These are phyloP conservation scores for Pseudocercospora fuligena DNA, from an alignment of 2,329 filamentous ascomycete species.

Conservation along the genomic window DNA sequence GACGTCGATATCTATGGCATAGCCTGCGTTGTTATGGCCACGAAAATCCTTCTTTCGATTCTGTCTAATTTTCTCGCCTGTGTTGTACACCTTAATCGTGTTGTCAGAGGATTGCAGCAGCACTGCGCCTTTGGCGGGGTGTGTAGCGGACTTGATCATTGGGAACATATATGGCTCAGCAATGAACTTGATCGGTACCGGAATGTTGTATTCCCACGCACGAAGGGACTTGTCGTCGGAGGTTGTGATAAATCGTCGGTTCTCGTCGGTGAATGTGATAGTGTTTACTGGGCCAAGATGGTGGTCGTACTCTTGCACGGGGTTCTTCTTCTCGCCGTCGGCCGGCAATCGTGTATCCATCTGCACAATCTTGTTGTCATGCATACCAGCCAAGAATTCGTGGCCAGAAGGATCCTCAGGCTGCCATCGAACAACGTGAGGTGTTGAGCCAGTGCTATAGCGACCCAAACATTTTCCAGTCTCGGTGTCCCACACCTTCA, in stretches of 20 bases:
- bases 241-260: constrained; percentile 95
- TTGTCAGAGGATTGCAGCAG: constrained; percentile 94
- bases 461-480: constrained; percentile 85
- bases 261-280: constrained; percentile 92
- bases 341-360: constrained; percentile 77
- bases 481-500: constrained; percentile 98
- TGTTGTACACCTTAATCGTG: constrained; percentile 93
- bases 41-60: constrained; percentile 97
- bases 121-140: constrained; percentile 91
- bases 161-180: constrained; percentile 98
- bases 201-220: constrained; percentile 98
- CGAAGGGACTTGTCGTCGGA: constrained; percentile 95
- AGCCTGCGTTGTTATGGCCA: constrained; percentile 94
- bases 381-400: constrained; percentile 96
- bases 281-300: constrained; percentile 98
- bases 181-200: constrained; percentile 97
- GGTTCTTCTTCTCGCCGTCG: constrained; percentile 57
- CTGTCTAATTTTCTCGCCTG: constrained; percentile 93
- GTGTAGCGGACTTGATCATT: constrained; percentile 81
- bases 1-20: constrained; percentile 86
- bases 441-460: constrained; percentile 92
- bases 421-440: constrained; percentile 94
- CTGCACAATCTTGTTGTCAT: constrained; percentile 98
- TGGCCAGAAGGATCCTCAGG: constrained; percentile 75
- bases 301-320: constrained; percentile 97